Evolutionary conservation across 805 yeast genomes (phyloP), one percentile per base, ranked within the genome.

Genomic region (Candida maris): DNA sequence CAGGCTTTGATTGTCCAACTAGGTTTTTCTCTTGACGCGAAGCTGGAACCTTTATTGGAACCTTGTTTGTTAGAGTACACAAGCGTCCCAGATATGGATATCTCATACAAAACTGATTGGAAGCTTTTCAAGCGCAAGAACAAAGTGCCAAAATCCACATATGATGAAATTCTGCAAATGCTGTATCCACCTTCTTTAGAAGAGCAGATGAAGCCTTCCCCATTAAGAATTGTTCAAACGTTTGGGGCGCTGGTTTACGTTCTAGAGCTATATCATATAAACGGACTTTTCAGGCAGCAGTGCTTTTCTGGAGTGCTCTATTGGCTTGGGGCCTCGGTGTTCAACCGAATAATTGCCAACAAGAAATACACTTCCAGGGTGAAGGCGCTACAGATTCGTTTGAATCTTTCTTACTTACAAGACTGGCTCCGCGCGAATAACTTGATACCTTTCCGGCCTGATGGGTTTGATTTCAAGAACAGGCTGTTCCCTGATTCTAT

Each of bases 191-290:
- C 97, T 2, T 68, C 91, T 0, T 75, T 85, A 15, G 70, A 75
- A 31, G 83, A 85, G 39, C 82, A 86, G 53, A 79, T 84, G 71
- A 79, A 78, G 54, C 96, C 96, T 3, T 86, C 97, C 0, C 98
- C 98, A 0, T 67, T 89, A 35, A 80, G 78, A 48, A 72, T 89
- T 35, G 78, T 89, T 18, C 95, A 93, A 50, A 82, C 89, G 1
- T 70, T 93, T 41, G 94, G 95, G 20, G 96, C 97, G 0, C 68
- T 94, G 35, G 71, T 87, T 29, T 87, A 89, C 51, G 91, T 93
- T 3, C 68, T 89, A 51, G 87, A 84, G 37, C 62, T 91, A 26
- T 94, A 85, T 57, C 75, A 81, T 45, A 84, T 87, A 6, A 91
- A 85, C 53, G 84, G 87, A 6, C 65, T 85, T 15, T 67, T 86